Evolutionary conservation across 1,139 yeast genomes (phyloP).

Genomic region (Sugiyamaella novakii): DNA sequence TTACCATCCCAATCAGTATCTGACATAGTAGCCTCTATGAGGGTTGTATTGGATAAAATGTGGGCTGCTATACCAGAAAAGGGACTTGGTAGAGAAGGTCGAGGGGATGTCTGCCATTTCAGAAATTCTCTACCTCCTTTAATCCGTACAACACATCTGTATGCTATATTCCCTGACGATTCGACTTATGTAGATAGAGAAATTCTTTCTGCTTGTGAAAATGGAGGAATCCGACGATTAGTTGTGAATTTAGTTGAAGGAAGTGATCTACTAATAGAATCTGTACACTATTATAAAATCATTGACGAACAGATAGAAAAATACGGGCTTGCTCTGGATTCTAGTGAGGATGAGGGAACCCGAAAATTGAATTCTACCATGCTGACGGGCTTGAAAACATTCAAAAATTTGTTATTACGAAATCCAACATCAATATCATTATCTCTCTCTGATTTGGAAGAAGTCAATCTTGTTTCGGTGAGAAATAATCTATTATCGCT

Average conservation of each 20-base stretch:
- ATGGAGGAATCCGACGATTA: conserved; percentile 40
- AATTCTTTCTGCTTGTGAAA: conserved; percentile 38
- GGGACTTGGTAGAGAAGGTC: conserved; percentile 32
- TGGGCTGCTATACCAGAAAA: conserved; percentile 39
- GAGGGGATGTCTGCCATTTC: conserved; percentile 33
- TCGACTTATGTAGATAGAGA: conserved; percentile 50
- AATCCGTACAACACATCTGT: conserved; percentile 46
- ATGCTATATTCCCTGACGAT: conserved; percentile 46
- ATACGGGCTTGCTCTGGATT: conserved; percentile 9
- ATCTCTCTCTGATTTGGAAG: conserved; percentile 38
- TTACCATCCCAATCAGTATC: conserved; percentile 10
- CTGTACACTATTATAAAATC: conserved; percentile 38
- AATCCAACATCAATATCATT: conserved; percentile 43
- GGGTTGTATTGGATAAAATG: conserved; percentile 32
- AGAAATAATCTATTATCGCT: conserved; percentile 45
- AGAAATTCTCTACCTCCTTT: conserved; percentile 44
- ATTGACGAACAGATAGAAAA: conserved; percentile 26
- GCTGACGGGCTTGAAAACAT: conserved; percentile 25
- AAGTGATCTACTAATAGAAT: conserved; percentile 44
- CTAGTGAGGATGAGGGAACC: not conserved
- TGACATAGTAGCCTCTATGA: conserved; percentile 31
- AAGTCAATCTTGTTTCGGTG: conserved; percentile 13
- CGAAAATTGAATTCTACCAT: conserved; percentile 5
- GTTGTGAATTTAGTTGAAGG: conserved; percentile 44
- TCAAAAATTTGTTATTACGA: conserved; percentile 36